Conservation (phyloP, 176 grass and related monocot species). For the Hsuehochloa calcarea region DNA sequence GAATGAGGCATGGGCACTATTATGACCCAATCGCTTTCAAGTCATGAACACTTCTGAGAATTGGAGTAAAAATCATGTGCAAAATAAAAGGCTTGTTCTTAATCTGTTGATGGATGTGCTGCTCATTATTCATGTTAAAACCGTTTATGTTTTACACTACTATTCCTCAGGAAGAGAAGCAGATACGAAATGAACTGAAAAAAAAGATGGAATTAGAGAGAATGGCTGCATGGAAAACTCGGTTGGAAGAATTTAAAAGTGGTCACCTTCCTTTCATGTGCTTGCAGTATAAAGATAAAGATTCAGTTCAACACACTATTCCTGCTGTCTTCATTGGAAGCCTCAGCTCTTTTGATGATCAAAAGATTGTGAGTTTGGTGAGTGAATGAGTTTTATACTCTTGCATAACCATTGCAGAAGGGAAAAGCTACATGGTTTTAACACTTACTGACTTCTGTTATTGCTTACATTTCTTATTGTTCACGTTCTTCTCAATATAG, state of each 20-base stretch:
- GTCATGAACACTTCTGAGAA: slow-evolving; percentile 10
- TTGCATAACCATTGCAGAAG: neutral
- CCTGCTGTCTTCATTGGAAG: slow-evolving; percentile 91
- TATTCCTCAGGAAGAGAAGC: slow-evolving; percentile 76
- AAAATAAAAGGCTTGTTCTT: neutral
- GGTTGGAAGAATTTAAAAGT: slow-evolving; percentile 79
- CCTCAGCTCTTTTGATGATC: slow-evolving; percentile 57
- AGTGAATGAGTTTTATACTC: slow-evolving; percentile 9
- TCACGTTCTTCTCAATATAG: neutral
- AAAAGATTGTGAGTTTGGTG: slow-evolving; percentile 64
- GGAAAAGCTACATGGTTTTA: neutral
- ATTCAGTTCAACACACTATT: slow-evolving; percentile 81
- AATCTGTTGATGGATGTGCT: slow-evolving; percentile 21
- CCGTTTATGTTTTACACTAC: neutral
- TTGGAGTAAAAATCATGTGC: neutral
- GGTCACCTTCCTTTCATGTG: slow-evolving; percentile 90
- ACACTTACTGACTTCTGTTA: neutral
- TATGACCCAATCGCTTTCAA: neutral
- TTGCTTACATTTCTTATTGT: slow-evolving; percentile 7
- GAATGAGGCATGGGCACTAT: neutral
- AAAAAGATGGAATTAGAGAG: slow-evolving; percentile 87
- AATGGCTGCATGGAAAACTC: slow-evolving; percentile 82
- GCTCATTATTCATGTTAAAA: slow-evolving; percentile 16
- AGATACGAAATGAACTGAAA: slow-evolving; percentile 67
- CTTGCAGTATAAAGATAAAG: slow-evolving; percentile 94